Conservation (phyloP, 2,329 filamentous ascomycete species). For the Botrytis elliptica region DNA sequence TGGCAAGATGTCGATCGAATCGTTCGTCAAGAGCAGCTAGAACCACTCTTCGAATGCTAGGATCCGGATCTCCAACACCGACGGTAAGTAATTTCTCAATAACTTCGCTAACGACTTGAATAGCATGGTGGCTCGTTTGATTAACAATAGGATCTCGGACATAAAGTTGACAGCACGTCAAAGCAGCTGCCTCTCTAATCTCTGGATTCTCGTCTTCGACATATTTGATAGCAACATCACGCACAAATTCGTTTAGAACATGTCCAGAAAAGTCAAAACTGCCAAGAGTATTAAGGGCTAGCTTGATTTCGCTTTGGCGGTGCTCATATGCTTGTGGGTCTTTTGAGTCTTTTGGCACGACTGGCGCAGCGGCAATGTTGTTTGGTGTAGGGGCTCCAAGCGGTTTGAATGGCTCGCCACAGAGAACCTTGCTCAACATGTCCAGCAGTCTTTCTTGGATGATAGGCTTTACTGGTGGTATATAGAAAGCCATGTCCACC, state of each 20-base stretch:
- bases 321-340: constrained; percentile 79
- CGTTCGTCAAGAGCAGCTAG: constrained; percentile 85
- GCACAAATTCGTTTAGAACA: constrained; percentile 95
- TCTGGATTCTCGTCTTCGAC: constrained; percentile 94
- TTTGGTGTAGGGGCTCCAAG: constrained; percentile 85
- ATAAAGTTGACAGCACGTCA: constrained; percentile 97
- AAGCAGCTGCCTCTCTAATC: constrained; percentile 87
- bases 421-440: constrained; percentile 91
- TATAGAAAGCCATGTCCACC: constrained; percentile 98
- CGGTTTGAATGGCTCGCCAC: constrained; percentile 87
- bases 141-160: constrained; percentile 96
- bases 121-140: constrained; percentile 93
- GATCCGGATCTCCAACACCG: constrained; percentile 86
- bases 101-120: constrained; percentile 95
- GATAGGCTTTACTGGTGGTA: constrained; percentile 85
- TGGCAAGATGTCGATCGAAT: constrained; percentile 94
- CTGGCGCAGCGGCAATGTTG: constrained; percentile 74
- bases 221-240: constrained; percentile 96
- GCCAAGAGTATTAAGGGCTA: constrained; percentile 92
- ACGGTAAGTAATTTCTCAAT: constrained; percentile 96
- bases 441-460: constrained; percentile 94
- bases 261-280: constrained; percentile 95
- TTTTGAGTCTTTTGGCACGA: constrained; percentile 83
- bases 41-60: constrained; percentile 85
- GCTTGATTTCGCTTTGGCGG: constrained; percentile 81